Evolutionary conservation across 441 rosid species (phyloP).

Genomic region (Pelargonium exstipulatum): DNA sequence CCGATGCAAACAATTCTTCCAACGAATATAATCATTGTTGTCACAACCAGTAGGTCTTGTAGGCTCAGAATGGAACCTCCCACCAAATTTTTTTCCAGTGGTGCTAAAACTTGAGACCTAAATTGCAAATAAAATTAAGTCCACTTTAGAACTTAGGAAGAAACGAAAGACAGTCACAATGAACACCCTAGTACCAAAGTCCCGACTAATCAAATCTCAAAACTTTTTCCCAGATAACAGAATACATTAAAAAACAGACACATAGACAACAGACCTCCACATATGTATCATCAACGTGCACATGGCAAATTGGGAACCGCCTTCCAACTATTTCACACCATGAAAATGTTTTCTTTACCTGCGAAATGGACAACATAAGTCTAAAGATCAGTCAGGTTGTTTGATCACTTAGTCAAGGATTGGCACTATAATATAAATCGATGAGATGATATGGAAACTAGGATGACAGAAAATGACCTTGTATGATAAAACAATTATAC

Average conservation of each 20-base stretch:
- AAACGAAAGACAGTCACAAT: neutral
- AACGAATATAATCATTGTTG: constrained; percentile 57
- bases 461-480: neutral
- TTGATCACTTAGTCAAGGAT: neutral
- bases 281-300: constrained; percentile 43
- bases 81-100: constrained; percentile 28
- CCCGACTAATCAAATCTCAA: neutral
- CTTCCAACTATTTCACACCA: constrained; percentile 67
- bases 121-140: constrained; percentile 14
- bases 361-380: constrained; percentile 14
- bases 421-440: neutral
- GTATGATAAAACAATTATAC: neutral
- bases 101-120: constrained; percentile 92
- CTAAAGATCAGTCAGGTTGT: neutral
- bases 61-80: constrained; percentile 25
- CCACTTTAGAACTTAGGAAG: neutral
- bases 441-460: neutral
- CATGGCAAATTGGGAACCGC: constrained; percentile 89
- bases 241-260: neutral
- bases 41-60: constrained; percentile 39
- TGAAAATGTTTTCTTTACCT: constrained; percentile 59
- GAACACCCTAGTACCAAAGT: neutral
- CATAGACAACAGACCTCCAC: constrained; percentile 52
- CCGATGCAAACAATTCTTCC: constrained; percentile 68
- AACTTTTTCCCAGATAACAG: neutral